Evolutionary conservation across 306 rosid genomes (phyloP), one percentile per base, ranked within the genome.

Genomic region (Cucurbita moschata): DNA sequence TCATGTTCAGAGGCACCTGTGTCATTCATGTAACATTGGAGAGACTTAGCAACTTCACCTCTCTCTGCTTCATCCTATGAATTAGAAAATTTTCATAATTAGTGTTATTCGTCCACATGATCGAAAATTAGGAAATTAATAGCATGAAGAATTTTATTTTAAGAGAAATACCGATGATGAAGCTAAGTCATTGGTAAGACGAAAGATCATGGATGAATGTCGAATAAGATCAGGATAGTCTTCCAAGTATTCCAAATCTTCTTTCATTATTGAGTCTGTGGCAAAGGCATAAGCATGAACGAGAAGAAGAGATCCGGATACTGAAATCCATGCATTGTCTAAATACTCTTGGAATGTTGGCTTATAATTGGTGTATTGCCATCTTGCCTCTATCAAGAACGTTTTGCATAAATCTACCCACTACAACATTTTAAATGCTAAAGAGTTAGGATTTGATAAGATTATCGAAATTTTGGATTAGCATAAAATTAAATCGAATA

Each of bases 21-120:
- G 62, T 83, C 84, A 10, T 77, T 50, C 86, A 80, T 84, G 79
- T 81, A 79, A 37, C 85, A 84, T 39, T 81, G 83, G 13, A 81
- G 23, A 12, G 80, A 70, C 39, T 84, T 84, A 0, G 67, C 67
- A 74, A 56, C 55, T 16, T 84, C 85, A 2, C 84, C 82, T 16
- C 52, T 64, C 23, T 65, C 30, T 0, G 16, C 5, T 62, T 83
- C 82, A 0, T 43, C 55, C 82, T 78, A 4, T 12, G 7, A 3
- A 37, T 37, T 15, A 14, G 8, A 7, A 7, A 30, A 38, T 0
- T 3, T 1, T 37, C 1, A 14, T 14, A 3, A 7, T 37, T 0
- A 61, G 2, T 37, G 4, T 30, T 30, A 30, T 30, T 30, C 4
- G 35, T 30, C 35, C 4, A 30, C 35, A 30, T 30, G 4, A 1